Evolutionary conservation across 768 basidiomycete genomes (phyloP), one percentile per base, ranked within the genome.

Genomic region (Russula sp.): DNA sequence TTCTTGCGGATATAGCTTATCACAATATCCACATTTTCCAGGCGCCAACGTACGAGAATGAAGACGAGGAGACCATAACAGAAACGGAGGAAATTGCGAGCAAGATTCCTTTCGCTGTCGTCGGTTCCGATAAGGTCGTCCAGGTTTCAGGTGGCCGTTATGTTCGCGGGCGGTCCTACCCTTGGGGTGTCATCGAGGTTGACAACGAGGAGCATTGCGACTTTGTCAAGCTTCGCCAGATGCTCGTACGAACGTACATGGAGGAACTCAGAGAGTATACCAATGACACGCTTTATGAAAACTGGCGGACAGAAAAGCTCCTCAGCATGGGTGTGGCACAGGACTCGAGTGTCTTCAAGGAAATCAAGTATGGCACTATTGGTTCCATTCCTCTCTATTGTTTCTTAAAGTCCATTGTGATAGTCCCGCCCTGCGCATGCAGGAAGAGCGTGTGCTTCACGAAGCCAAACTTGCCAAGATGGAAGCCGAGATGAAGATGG

Each of bases 401-500:
- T 32, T 14, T 41, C 47, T 58, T 16, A 56, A 7, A 3, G 9
- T 18, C 11, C 11, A 2, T 47, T 38, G 50, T 57, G 61, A 2
- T 68, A 98, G 96, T 76, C 97, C 97, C 65, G 95, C 95, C 52
- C 91, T 90, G 61, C 89, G 93, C 75, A 83, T 93, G 78, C 93
- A 95, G 66, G 97, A 99, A 73, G 97, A 99, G 73, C 90, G 97
- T 59, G 80, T 92, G 56, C 75, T 98, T 71, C 96, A 99, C 76
- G 96, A 99, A 77, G 90, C 91, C 68, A 98, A 98, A 75, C 84
- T 99, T 58, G 84, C 92, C 59, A 99, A 99, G 86, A 98, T 98
- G 88, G 97, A 99, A 78, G 90, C 94, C 59, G 97, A 98, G 81
- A 99, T 99, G 97, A 98, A 98, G 85, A 93, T 96, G 92, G 97